Conservation (phyloP, 1,284 basidiomycete genomes). For the Cryptococcus amylolentus region DNA sequence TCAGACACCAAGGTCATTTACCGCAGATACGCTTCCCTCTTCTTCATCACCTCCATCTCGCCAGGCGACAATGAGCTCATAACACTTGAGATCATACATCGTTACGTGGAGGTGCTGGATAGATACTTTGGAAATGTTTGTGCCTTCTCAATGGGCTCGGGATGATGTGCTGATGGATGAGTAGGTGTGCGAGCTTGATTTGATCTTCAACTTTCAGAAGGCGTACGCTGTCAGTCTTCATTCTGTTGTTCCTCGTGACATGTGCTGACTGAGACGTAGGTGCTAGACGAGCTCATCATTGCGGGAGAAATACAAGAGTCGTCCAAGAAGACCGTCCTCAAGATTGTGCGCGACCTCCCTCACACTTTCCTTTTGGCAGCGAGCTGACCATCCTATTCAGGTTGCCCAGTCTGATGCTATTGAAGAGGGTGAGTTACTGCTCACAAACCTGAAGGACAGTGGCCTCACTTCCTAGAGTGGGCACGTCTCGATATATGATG, state of each 20-base stretch:
- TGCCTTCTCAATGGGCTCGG: constrained; percentile 7
- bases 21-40: constrained; percentile 92
- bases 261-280: constrained; percentile 53
- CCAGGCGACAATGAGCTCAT: constrained; percentile 86
- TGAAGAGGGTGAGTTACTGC: constrained; percentile 52
- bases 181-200: constrained; percentile 91
- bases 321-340: constrained; percentile 93
- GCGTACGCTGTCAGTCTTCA: constrained; percentile 73
- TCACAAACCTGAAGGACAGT: constrained; percentile 15
- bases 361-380: background rate
- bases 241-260: background rate
- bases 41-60: constrained; percentile 93
- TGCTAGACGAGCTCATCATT: constrained; percentile 96
- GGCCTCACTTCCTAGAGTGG: constrained; percentile 17
- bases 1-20: constrained; percentile 94
- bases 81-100: constrained; percentile 94
- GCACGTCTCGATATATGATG: background rate
- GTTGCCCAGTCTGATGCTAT: constrained; percentile 53
- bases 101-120: constrained; percentile 98
- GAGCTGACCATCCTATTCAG: constrained; percentile 20
- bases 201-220: constrained; percentile 99
- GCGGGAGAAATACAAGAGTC: constrained; percentile 98
- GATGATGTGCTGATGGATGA: background rate
- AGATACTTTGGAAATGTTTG: constrained; percentile 97
- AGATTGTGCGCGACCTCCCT: constrained; percentile 62